Base-by-base conservation (phyloP, 805 yeast genomes). In the Starmerella bombi region DNA sequence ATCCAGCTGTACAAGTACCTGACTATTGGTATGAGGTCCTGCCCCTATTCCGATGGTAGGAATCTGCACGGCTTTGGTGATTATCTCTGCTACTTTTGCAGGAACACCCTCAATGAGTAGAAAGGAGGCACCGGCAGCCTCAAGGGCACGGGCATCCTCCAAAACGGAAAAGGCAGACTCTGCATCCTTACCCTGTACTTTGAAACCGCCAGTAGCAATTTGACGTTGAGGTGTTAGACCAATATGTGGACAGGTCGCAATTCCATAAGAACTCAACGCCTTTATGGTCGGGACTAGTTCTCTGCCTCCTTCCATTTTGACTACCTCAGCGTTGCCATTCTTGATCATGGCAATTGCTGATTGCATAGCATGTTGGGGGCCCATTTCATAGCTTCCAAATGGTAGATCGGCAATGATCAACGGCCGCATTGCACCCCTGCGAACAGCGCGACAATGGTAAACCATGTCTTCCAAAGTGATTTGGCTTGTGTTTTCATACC, bases 1-100 rank as follows among this genome's bases (percentile, higher is more conserved):
- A 56, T 88, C 98, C 3, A 82, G 72, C 58, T 80, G 76, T 0
- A 88, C 98, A 29, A 88, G 66, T 1, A 88, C 94, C 59, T 91
- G 97, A 0, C 94, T 97, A 27, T 81, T 72, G 7, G 88, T 78
- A 7, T 63, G 62, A 18, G 75, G 72, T 0, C 98, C 97, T 0
- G 97, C 95, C 4, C 98, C 98, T 36, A 88, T 88, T 3, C 98
- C 98, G 49, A 88, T 85, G 1, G 93, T 81, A 0, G 97, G 96
- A 1, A 88, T 66, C 1, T 56, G 37, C 25, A 85, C 57, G 12
- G 64, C 62, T 2, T 65, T 56, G 0, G 95, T 80, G 22, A 91
- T 73, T 41, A 65, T 63, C 33, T 65, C 58, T 0, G 88, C 88
- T 10, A 91, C 61, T 42, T 69, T 69, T 41, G 72, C 72, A 1